Conservation (phyloP, 306 rosid genomes). For the Luffa aegyptiaca region DNA sequence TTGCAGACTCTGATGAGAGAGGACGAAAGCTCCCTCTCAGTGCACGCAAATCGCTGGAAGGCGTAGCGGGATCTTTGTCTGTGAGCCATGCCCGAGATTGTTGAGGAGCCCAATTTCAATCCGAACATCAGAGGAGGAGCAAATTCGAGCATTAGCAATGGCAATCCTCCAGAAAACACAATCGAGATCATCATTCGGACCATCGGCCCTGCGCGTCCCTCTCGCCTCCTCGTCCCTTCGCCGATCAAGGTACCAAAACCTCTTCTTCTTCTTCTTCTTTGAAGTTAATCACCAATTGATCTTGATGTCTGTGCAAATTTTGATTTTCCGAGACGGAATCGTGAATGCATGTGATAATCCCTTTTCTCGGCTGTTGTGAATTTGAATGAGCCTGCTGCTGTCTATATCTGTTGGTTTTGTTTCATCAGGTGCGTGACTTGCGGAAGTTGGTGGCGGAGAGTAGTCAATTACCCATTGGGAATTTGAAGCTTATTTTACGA, state of each 20-base stretch:
- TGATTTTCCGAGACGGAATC: background rate
- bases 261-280: background rate
- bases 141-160: background rate
- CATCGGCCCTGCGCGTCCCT: conserved; percentile 80
- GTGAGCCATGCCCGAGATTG: conserved; percentile 42
- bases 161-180: conserved; percentile 6
- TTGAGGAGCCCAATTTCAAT: conserved; percentile 23
- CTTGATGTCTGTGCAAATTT: background rate
- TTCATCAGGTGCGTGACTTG: conserved; percentile 57
- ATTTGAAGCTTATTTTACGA: conserved; percentile 61
- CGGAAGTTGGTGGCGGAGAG: conserved; percentile 52
- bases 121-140: background rate
- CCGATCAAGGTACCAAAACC: conserved; percentile 36
- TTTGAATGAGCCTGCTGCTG: background rate
- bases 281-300: background rate
- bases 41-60: background rate
- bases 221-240: conserved; percentile 64
- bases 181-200: conserved; percentile 66
- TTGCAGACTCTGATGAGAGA: background rate
- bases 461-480: conserved; percentile 40
- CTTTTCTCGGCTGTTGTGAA: background rate
- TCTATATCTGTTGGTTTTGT: conserved; percentile 5
- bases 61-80: background rate
- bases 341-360: background rate
- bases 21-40: background rate